Evolutionary conservation across 139 green algal genomes (phyloP), one percentile per base, ranked within the genome.

Genomic region (Chlorella sp.): DNA sequence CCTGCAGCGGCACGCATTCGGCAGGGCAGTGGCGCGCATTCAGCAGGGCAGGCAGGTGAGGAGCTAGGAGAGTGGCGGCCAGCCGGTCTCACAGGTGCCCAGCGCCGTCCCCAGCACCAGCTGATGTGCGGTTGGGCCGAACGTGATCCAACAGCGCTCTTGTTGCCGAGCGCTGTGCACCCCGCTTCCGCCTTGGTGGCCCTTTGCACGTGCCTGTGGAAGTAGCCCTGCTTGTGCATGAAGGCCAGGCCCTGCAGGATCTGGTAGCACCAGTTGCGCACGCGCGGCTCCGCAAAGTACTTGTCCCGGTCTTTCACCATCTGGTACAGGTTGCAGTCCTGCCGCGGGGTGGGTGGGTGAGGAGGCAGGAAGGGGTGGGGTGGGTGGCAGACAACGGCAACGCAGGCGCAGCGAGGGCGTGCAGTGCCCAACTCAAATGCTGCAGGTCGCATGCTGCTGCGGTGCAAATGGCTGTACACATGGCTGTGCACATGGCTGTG

Each of bases 321-420:
- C 86, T 99, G 95, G 86, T 98, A 99, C 58, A 99, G 78, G 86
- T 99, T 99, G 87, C 92, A 96, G 54, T 96, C 94, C 94, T 97
- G 87, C n/a, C n/a, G n/a, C 82, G 76, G 13, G 22, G 32, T 70
- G 77, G 22, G 64, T 60, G 51, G 51, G 51, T 26, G 36, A 26
- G 38, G 1, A 44, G 24, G 60, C 22, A 28, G 32, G 2, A 34
- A 32, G 16, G 64, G 22, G 60, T 56, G 41, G 11, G 70, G n/a
- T n/a, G n/a, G n/a, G n/a, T n/a, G n/a, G n/a, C n/a, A n/a, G n/a
- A n/a, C n/a, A n/a, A n/a, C n/a, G n/a, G n/a, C n/a, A n/a, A 11
- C 51, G 69, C 69, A 76, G 19, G 69, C 11, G 28, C 41, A 36
- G 43, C 62, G 14, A 17, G 30, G n/a, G n/a, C n/a, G n/a, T n/a